phyloP scores from a whole-genome alignment of 139 green algal genomes.

The Auxenochlorella pyrenoidosa region DNA sequence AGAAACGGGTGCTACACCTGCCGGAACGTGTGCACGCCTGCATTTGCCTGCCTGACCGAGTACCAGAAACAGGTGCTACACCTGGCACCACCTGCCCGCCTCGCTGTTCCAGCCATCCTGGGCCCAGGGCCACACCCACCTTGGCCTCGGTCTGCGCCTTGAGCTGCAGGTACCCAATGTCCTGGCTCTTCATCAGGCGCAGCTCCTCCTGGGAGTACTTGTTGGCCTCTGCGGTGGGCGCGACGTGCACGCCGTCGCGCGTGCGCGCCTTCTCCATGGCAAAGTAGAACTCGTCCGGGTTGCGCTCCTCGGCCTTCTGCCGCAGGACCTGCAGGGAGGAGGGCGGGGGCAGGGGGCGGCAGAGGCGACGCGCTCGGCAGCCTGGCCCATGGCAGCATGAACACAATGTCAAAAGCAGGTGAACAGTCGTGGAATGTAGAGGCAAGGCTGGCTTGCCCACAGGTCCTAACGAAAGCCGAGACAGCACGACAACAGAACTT shows the following conservation, averaged over 20 bases:
- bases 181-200: conserved; percentile 94
- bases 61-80: no score
- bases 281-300: conserved; percentile 99
- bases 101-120: no score
- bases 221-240: conserved; percentile 71
- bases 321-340: conserved; percentile 71
- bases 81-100: no score
- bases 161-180: conserved; percentile 85
- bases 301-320: conserved; percentile 93
- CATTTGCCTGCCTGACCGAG: no score
- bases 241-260: conserved; percentile 84
- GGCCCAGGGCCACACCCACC: conserved; percentile 44
- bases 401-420: no score
- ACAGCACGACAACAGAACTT: no score
- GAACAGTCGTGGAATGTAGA: no score
- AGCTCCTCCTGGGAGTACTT: conserved; percentile 95
- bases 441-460: no score
- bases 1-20: no score
- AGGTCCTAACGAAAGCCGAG: no score
- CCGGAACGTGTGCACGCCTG: no score
- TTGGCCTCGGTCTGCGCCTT: conserved; percentile 82
- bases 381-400: no score
- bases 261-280: conserved; percentile 92
- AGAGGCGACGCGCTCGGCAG: not conserved
- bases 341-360: not conserved